Base-by-base conservation (phyloP, 192 early-diverging fungal species). In the Phycomyces nitens region DNA sequence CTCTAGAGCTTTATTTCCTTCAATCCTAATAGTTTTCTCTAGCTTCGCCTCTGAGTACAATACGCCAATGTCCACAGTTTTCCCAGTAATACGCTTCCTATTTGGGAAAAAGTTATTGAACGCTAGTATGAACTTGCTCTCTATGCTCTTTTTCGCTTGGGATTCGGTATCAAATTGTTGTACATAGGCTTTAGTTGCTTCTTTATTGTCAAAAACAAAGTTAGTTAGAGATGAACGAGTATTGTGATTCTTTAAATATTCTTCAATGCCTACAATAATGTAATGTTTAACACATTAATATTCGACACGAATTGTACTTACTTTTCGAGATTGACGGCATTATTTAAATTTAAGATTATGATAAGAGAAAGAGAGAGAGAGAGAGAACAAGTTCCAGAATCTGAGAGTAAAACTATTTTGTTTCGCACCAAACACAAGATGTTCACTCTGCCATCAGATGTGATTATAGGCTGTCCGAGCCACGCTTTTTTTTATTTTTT, bases 341-440 rank as follows among this genome's bases (percentile, higher is more conserved):
- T 29, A 1, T 54, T 22, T 56, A n/a, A 56, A 20, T 56, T 56
- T 27, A 56, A 38, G 29, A 20, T 38, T 56, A 56, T 38, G 39
- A 24, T 38, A 56, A 16, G 54, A 56, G 11, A 6, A 41, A 26
- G 44, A 44, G 58, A 22, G 39, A 26, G 58, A 47, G 44, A 44
- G 58, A 22, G 39, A 26, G 58, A 47, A 26, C 14, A 26, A 24
- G 14, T 22, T 43, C 7, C 12, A n/a, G 26, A 23, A 18, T 44
- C 42, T 29, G 9, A 14, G 16, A 42, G 18, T 12, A 59, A n/a
- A 15, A 14, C 16, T 47, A 49, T 47, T 26, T 34, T n/a, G 12
- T 8, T 26, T 43, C 5, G 16, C 24, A 22, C 11, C 24, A 43
- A 43, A 59, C 57, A 59, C 57, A 59, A 59, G 44, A 59, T 59